Evolutionary conservation across 1,139 yeast genomes (phyloP).

Genomic region (Hemisphaericaspora subhashii): DNA sequence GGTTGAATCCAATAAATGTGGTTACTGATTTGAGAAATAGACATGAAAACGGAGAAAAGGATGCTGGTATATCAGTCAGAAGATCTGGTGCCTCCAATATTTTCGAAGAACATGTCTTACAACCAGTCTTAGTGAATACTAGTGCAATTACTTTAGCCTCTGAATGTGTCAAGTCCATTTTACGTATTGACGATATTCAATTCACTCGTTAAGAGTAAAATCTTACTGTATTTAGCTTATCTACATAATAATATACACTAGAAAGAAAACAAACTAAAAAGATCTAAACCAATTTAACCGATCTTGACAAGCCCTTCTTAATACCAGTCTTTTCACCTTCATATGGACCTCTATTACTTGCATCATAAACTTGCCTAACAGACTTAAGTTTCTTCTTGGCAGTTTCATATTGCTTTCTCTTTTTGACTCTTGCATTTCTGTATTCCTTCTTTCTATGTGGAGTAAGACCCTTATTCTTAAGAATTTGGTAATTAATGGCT

Average conservation of each 20-base stretch:
- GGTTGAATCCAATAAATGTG: constrained; percentile 89
- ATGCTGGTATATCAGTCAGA: constrained; percentile 95
- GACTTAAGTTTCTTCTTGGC: constrained; percentile 94
- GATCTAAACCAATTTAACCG: constrained; percentile 64
- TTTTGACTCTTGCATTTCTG: constrained; percentile 95
- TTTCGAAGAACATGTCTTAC: constrained; percentile 90
- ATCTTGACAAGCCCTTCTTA: constrained; percentile 84
- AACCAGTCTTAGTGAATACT: constrained; percentile 92
- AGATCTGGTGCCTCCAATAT: constrained; percentile 93
- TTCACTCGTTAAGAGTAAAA: constrained; percentile 37
- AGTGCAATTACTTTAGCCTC: constrained; percentile 93
- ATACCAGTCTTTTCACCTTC: constrained; percentile 97
- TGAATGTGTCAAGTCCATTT: constrained; percentile 91
- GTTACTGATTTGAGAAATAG: constrained; percentile 92
- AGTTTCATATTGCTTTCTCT: constrained; percentile 93
- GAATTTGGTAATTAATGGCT: constrained; percentile 89
- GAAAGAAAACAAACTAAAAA: constrained; percentile 3
- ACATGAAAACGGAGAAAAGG: constrained; percentile 86
- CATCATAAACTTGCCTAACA: constrained; percentile 82
- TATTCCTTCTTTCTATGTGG: constrained; percentile 90
- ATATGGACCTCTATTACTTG: constrained; percentile 73
- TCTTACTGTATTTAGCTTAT: constrained; percentile 1
- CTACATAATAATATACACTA: constrained; percentile 4
- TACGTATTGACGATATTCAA: constrained; percentile 95
- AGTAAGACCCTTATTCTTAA: constrained; percentile 93